Evolutionary conservation across 1,139 yeast genomes (phyloP).

Genomic region (Hemisphaericaspora lyxosophila): DNA sequence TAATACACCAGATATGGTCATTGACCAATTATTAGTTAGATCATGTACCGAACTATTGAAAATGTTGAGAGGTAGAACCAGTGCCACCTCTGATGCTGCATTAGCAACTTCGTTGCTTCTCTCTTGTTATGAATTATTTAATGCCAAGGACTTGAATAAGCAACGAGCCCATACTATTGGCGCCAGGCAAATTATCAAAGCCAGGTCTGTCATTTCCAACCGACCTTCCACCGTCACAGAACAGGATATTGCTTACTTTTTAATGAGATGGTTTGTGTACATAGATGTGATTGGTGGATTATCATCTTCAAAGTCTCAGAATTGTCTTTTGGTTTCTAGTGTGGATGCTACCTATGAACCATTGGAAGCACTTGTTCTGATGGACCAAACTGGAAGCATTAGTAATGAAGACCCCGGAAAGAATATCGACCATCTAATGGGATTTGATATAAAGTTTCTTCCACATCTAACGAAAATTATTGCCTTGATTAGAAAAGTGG

Average conservation of each 20-base stretch:
- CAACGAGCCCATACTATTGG: constrained; percentile 71
- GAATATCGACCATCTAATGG: constrained; percentile 58
- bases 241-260: constrained; percentile 53
- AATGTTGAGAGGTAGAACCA: constrained; percentile 50
- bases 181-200: constrained; percentile 64
- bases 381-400: constrained; percentile 11
- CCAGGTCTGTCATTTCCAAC: constrained; percentile 29
- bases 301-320: constrained; percentile 35
- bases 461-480: constrained; percentile 51
- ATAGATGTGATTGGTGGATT: constrained; percentile 68
- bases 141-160: constrained; percentile 44
- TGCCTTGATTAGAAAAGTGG: constrained; percentile 41
- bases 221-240: constrained; percentile 23
- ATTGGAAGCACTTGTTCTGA: constrained; percentile 17
- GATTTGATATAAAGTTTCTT: constrained; percentile 56
- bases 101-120: constrained; percentile 63
- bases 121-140: constrained; percentile 62
- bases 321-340: constrained; percentile 21
- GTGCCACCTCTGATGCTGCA: constrained; percentile 64
- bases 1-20: constrained; percentile 44
- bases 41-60: constrained; percentile 57
- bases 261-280: constrained; percentile 72
- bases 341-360: constrained; percentile 17
- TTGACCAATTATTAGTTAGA: constrained; percentile 53
- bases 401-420: constrained; percentile 27